A percentile compares a stretch with the other conserved stretches of the same genome.
Conservation (phyloP, 2,329 filamentous ascomycete species). For the Aspergillus spinulosporus region DNA sequence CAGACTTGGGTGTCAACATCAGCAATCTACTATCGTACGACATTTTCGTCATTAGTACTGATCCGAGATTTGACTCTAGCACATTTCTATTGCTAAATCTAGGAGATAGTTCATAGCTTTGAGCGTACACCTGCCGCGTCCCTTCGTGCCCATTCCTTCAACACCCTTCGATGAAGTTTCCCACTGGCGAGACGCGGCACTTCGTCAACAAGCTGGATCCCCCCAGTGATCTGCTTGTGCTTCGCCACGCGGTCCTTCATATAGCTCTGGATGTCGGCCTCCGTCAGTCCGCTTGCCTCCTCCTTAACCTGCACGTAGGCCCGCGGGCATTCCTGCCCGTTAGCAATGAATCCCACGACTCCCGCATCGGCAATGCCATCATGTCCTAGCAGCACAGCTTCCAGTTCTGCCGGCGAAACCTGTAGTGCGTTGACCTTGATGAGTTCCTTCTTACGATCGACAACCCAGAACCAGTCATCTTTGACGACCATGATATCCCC, state of each 20-base stretch:
- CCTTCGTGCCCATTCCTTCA: conserved; percentile 14
- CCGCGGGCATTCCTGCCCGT: conserved; percentile 54
- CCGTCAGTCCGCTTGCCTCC: conserved; percentile 26
- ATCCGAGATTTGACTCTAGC: too few relatives aligned
- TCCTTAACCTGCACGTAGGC: conserved; percentile 56
- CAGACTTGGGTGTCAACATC: too few relatives aligned
- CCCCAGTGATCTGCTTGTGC: conserved; percentile 55
- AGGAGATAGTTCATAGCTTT: neutral
- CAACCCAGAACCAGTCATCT: conserved; percentile 21
- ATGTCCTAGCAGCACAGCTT: conserved; percentile 38
- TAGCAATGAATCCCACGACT: conserved; percentile 41
- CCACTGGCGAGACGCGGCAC: conserved; percentile 60
- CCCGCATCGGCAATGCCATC: conserved; percentile 39
- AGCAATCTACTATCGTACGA: too few relatives aligned
- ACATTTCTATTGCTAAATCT: too few relatives aligned
- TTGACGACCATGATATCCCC: conserved; percentile 33
- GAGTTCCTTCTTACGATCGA: conserved; percentile 34
- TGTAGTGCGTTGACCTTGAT: conserved; percentile 42
- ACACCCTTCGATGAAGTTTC: conserved; percentile 56
- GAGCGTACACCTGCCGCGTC: neutral
- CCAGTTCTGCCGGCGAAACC: conserved; percentile 43
- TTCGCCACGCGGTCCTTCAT: conserved; percentile 52
- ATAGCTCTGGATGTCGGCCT: conserved; percentile 29
- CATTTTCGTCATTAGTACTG: too few relatives aligned
- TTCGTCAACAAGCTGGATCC: conserved; percentile 57